These are phyloP conservation scores for Gomphus sp. DNA, from an alignment of 1,284 basidiomycete genomes.

Conservation along the genomic window DNA sequence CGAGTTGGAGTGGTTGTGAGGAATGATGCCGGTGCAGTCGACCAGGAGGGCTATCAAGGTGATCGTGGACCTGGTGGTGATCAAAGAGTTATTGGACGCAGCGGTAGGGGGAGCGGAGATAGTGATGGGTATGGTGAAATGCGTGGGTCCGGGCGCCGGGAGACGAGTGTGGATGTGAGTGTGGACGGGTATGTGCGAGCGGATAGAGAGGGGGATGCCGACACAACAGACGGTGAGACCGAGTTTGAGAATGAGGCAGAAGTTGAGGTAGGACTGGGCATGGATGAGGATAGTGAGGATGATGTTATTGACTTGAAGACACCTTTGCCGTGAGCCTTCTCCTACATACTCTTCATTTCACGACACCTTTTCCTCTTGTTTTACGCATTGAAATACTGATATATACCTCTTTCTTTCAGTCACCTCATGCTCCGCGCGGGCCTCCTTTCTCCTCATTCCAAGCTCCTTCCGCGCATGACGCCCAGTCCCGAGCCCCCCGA, in stretches of 20 bases:
- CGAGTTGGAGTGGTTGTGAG: too few species aligned
- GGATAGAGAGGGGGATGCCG: background rate
- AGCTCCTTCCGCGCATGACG: conserved; percentile 38
- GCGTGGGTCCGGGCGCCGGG: too few species aligned
- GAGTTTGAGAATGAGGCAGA: conserved; percentile 13
- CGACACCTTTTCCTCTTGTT: background rate
- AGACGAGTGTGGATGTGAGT: too few species aligned
- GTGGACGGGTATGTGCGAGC: background rate
- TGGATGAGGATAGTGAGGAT: conserved; percentile 42
- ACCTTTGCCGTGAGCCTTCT: conserved; percentile 60
- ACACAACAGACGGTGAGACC: background rate
- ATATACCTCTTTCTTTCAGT: conserved; percentile 24
- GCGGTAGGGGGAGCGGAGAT: too few species aligned
- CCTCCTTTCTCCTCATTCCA: conserved; percentile 65
- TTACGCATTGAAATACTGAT: background rate
- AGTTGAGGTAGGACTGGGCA: conserved; percentile 28
- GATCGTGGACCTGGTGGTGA: too few species aligned
- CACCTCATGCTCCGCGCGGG: conserved; percentile 68
- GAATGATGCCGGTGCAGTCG: too few species aligned
- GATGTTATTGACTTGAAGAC: conserved; percentile 71
- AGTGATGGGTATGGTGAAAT: too few species aligned
- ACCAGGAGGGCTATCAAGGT: too few species aligned
- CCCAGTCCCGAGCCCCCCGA: background rate
- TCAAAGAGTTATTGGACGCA: too few species aligned
- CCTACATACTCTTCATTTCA: background rate